phyloP scores from a whole-genome alignment of 2,329 filamentous ascomycete genomes.

The Huntiella savannae region DNA sequence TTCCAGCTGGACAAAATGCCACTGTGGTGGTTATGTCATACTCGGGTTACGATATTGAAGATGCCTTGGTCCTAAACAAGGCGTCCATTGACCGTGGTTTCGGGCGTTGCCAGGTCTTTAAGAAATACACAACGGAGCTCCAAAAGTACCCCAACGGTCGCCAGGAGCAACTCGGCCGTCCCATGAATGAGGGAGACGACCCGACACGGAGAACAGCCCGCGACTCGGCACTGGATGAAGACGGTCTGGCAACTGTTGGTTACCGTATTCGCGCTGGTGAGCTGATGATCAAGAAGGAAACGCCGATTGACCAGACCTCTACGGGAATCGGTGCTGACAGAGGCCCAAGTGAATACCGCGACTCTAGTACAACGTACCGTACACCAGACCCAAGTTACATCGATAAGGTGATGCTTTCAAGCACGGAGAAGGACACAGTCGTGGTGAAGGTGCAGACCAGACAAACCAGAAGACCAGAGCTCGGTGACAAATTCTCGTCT shows the following conservation, averaged over 20 bases:
- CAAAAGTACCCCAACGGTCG: constrained; percentile 78
- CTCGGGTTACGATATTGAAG: constrained; percentile 97
- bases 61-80: constrained; percentile 92
- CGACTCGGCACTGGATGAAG: constrained; percentile 56
- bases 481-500: constrained; percentile 97
- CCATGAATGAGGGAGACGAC: constrained; percentile 37
- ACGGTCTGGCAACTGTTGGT: constrained; percentile 78
- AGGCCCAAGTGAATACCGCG: constrained; percentile 42
- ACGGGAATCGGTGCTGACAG: constrained; percentile 51
- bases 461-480: constrained; percentile 85
- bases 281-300: constrained; percentile 78
- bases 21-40: constrained; percentile 99
- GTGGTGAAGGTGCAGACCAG: constrained; percentile 88
- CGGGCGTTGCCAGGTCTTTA: constrained; percentile 92
- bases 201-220: constrained; percentile 43
- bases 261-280: constrained; percentile 60
- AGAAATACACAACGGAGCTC: constrained; percentile 73
- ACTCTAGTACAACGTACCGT: constrained; percentile 58
- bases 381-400: constrained; percentile 74
- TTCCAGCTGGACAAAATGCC: constrained; percentile 90
- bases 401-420: constrained; percentile 88
- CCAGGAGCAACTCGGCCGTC: constrained; percentile 44
- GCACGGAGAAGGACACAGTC: constrained; percentile 68
- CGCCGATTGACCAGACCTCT: constrained; percentile 57
- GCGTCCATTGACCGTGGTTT: constrained; percentile 89